Conservation (phyloP, 2,329 filamentous ascomycete genomes). For the Neonectria ditissima region DNA sequence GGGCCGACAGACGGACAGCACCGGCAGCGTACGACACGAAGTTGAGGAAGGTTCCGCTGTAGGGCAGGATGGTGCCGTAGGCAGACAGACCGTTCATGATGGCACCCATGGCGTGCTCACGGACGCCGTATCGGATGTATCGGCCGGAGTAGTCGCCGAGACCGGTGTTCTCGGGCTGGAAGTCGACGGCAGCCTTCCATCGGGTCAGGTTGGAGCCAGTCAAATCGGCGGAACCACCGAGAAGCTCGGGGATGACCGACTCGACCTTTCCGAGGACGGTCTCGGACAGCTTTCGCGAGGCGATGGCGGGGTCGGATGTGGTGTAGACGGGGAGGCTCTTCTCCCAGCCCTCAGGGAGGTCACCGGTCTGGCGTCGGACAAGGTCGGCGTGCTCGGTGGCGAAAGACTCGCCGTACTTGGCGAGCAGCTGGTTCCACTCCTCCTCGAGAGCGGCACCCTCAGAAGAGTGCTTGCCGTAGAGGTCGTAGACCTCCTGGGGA, state of each 20-base stretch:
- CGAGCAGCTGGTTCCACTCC: slow-evolving; percentile 94
- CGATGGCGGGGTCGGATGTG: slow-evolving; percentile 83
- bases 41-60: slow-evolving; percentile 97
- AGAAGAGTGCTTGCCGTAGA: slow-evolving; percentile 85
- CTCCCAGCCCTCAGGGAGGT: slow-evolving; percentile 97
- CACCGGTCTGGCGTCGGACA: slow-evolving; percentile 79
- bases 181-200: slow-evolving; percentile 97
- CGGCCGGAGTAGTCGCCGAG: slow-evolving; percentile 92
- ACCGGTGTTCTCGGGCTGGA: slow-evolving; percentile 88
- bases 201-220: slow-evolving; percentile 98
- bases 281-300: slow-evolving; percentile 97
- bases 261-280: slow-evolving; percentile 90
- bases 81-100: slow-evolving; percentile 96
- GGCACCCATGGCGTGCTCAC: slow-evolving; percentile 91
- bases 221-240: slow-evolving; percentile 97
- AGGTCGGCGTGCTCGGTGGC: slow-evolving; percentile 85
- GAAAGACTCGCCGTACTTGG: slow-evolving; percentile 85
- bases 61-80: slow-evolving; percentile 95
- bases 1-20: slow-evolving; percentile 91
- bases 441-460: slow-evolving; percentile 90
- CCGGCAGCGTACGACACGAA: slow-evolving; percentile 98
- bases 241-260: slow-evolving; percentile 84
- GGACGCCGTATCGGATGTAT: slow-evolving; percentile 92
- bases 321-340: slow-evolving; percentile 93
- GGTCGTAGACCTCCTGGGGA: slow-evolving; percentile 93